A percentile compares a stretch with the other conserved stretches of the same genome.
Conservation (phyloP, 73 alveolate genomes). For the Paramecium sonneborni region DNA sequence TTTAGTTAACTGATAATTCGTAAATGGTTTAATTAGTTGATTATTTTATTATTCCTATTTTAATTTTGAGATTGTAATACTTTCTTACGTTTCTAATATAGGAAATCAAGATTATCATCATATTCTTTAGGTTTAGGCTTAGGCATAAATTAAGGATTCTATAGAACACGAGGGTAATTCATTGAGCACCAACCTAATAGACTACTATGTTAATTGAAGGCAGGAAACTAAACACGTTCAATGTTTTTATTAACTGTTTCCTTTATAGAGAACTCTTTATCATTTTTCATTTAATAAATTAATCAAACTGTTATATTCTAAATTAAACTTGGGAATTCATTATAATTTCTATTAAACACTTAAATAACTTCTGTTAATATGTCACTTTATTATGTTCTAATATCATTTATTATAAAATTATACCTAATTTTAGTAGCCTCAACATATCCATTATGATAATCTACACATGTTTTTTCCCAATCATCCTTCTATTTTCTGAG, state of each 20-base stretch:
- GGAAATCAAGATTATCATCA: conserved; percentile 50
- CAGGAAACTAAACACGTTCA: conserved; percentile 54
- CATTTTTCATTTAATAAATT: conserved; percentile 28
- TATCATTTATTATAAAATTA: not conserved
- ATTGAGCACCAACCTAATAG: conserved; percentile 63
- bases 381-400: conserved; percentile 27
- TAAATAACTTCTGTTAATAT: conserved; percentile 36
- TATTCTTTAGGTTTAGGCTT: conserved; percentile 59
- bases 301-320: conserved; percentile 16
- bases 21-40: conserved; percentile 51
- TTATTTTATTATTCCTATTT: conserved; percentile 43
- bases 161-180: conserved; percentile 62
- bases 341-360: conserved; percentile 13
- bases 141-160: conserved; percentile 64
- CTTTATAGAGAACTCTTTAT: conserved; percentile 56
- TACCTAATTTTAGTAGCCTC: conserved; percentile 34
- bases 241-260: conserved; percentile 63
- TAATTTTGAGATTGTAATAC: not conserved
- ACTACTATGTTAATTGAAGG: conserved; percentile 53
- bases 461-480: conserved; percentile 35
- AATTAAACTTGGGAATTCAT: conserved; percentile 31
- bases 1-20: conserved; percentile 34
- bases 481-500: conserved; percentile 1
- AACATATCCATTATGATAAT: conserved; percentile 49
- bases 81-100: conserved; percentile 46